Conservation (phyloP, 495 filamentous ascomycete genomes). For the Cairneyella variabilis region DNA sequence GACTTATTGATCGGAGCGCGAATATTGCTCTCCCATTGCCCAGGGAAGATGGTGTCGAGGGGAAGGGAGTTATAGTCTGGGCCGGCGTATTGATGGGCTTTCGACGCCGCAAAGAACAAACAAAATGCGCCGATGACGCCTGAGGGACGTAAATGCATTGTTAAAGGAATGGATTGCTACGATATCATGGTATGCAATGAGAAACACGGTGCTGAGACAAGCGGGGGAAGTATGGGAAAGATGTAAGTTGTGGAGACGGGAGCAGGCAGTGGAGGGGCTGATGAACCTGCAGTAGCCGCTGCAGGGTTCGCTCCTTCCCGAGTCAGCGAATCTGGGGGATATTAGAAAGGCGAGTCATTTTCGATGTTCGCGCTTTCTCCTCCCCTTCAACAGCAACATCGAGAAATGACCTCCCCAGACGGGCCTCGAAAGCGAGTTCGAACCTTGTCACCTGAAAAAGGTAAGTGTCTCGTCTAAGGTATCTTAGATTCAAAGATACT, state of each 20-base stretch:
- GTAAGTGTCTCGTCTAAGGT: too few relatives aligned
- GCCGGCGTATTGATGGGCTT: slow-evolving; percentile 13
- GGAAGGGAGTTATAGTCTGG: slow-evolving; percentile 28
- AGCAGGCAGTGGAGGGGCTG: too few relatives aligned
- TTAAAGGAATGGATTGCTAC: not conserved
- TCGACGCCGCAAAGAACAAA: not conserved
- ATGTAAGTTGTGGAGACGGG: too few relatives aligned
- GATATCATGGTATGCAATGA: not conserved
- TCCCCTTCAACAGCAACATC: too few relatives aligned
- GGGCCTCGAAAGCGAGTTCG: too few relatives aligned
- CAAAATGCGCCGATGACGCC: not conserved
- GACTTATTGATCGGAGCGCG: slow-evolving; percentile 30
- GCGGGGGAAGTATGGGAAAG: too few relatives aligned
- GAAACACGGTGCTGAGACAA: too few relatives aligned
- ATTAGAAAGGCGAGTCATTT: not conserved
- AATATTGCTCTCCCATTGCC: slow-evolving; percentile 35
- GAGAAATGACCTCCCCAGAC: too few relatives aligned
- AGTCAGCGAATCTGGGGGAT: not conserved
- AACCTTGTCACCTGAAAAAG: too few relatives aligned
- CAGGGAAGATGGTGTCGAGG: slow-evolving; percentile 29
- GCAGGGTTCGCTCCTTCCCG: not conserved
- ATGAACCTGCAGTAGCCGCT: not conserved
- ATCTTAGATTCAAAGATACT: too few relatives aligned
- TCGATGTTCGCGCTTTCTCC: too few relatives aligned
- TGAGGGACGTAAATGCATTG: not conserved